Base-by-base conservation (phyloP, 106 monocot species). In the Acorus gramineus region DNA sequence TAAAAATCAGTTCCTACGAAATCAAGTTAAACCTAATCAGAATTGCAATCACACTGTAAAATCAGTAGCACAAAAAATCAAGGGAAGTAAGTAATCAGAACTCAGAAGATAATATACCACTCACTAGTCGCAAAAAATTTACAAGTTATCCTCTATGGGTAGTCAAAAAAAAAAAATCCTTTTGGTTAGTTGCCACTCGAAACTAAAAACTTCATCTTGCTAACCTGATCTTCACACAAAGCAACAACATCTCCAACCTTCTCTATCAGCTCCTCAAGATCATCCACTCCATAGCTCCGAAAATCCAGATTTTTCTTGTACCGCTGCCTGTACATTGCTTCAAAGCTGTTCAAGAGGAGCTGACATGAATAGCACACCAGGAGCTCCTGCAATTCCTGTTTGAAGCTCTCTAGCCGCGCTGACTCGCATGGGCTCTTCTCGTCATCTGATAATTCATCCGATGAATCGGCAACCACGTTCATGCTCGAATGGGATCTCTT, bases 311-410 rank as follows among this genome's bases (percentile, higher is more conserved):
- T 3, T 69, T 80, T 96, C 72, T 88, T 96, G 68, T 96, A 91
- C 3, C 91, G 71, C 67, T 81, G 91, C 67, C 81, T 59, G 52
- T 96, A 91, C 5, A 85, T 62, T 46, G 13, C 43, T 65, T 82
- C 80, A 28, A 96, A 96, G 49, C 58, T 69, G 53, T 59, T 50
- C 3, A 85, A 55, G 2, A 75, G 87, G 58, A 96, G 66, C 2
- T 85, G 84, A 59, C 74, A 64, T 9, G 80, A 82, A 64, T 82
- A 87, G 60, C 96, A 96, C 8, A 96, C 91, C 4, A 91, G 78
- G 64, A 96, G 78, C 65, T 96, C 96, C 69, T 91, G 87, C 44
- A 88, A 59, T 69, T 96, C 96, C 63, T 55, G 68, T 60, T 63
- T 85, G 71, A 96, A 75, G 42, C 43, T 65, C 44, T 81, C 80